A percentile compares a stretch with the other conserved stretches of the same genome.
These are phyloP conservation scores for Bipolaris victoriae DNA, from an alignment of 2,329 filamentous ascomycete genomes.

Conservation along the genomic window DNA sequence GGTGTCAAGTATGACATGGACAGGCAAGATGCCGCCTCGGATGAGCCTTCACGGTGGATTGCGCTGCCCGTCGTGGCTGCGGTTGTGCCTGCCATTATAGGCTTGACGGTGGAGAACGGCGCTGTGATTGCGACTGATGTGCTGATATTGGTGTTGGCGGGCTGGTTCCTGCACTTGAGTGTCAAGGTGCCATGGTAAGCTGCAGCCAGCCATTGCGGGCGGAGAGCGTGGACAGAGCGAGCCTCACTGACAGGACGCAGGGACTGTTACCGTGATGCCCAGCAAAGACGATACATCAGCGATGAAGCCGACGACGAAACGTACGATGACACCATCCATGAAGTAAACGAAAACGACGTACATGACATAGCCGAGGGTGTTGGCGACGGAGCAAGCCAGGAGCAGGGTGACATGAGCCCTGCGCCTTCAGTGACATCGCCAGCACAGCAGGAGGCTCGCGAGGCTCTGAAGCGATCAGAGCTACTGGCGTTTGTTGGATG, in stretches of 20 bases:
- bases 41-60: constrained; percentile 73
- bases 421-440: constrained; percentile 10
- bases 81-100: constrained; percentile 82
- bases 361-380: constrained; percentile 18
- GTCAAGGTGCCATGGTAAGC: constrained; percentile 84
- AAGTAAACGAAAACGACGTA: constrained; percentile 38
- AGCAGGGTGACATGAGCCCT: constrained; percentile 7
- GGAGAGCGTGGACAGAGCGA: neutral
- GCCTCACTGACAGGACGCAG: constrained; percentile 32
- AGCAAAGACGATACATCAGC: constrained; percentile 45
- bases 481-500: constrained; percentile 75
- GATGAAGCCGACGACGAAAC: constrained; percentile 29
- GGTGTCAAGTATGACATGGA: constrained; percentile 37
- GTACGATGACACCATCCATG: constrained; percentile 34
- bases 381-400: constrained; percentile 17
- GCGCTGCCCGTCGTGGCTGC: constrained; percentile 83
- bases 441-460: constrained; percentile 52
- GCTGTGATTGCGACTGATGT: constrained; percentile 83
- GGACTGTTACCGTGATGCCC: constrained; percentile 61
- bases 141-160: constrained; percentile 77
- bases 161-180: constrained; percentile 90
- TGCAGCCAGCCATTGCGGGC: neutral
- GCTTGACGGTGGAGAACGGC: constrained; percentile 83
- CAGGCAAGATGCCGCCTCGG: constrained; percentile 41
- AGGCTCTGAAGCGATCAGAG: constrained; percentile 77